These are phyloP conservation scores for Pythium volutum DNA, from an alignment of 352 stramenopile genomes.

Conservation along the genomic window DNA sequence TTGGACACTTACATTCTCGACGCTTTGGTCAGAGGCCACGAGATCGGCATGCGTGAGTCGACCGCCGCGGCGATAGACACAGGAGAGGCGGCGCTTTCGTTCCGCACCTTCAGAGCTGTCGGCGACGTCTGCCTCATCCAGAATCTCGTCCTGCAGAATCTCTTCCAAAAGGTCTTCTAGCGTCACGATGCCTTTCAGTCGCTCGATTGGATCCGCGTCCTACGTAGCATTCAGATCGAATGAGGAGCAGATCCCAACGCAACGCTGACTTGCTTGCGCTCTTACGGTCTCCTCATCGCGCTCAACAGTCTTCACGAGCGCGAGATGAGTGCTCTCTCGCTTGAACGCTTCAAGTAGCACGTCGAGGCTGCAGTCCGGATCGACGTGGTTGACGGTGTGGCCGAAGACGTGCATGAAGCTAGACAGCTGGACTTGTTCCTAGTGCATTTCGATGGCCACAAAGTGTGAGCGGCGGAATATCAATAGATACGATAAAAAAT, in stretches of 20 bases:
- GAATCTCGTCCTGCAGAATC: constrained; percentile 95
- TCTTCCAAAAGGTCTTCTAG: constrained; percentile 98
- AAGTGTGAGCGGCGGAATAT: not conserved
- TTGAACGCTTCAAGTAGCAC: constrained; percentile 95
- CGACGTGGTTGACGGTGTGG: constrained; percentile 69
- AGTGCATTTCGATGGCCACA: not conserved
- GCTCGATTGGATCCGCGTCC: constrained; percentile 87
- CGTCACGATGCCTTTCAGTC: constrained; percentile 96
- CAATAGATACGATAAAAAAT: too few relatives aligned
- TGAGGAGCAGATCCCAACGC: not conserved
- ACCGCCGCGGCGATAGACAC: constrained; percentile 42
- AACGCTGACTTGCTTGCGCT: not conserved
- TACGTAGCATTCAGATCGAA: not conserved
- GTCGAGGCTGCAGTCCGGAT: constrained; percentile 89
- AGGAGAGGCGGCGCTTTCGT: constrained; percentile 45
- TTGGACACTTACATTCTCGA: constrained; percentile 29
- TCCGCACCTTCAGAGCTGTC: constrained; percentile 36
- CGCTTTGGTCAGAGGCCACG: constrained; percentile 34
- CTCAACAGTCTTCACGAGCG: constrained; percentile 93
- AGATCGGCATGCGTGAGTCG: constrained; percentile 48
- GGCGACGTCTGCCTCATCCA: constrained; percentile 93
- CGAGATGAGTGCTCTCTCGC: constrained; percentile 90
- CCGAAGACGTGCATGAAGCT: constrained; percentile 74
- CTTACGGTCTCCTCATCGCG: constrained; percentile 31
- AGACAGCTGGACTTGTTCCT: constrained; percentile 63